These are phyloP conservation scores for Yamadazyma scolyti DNA, from an alignment of 805 yeast genomes.

Conservation along the genomic window DNA sequence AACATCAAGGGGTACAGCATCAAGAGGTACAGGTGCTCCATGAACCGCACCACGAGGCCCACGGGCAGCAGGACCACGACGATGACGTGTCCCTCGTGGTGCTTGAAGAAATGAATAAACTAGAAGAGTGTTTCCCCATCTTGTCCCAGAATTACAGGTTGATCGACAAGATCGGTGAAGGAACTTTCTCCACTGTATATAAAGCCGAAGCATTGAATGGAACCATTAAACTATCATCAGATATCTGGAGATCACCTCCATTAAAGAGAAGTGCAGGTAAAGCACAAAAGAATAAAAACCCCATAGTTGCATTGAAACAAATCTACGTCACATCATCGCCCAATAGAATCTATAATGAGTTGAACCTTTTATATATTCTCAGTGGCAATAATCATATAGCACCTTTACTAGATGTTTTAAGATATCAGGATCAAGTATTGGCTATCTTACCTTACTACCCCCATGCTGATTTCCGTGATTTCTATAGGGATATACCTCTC, in stretches of 20 bases:
- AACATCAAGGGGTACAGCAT: too few relatives aligned
- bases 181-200: slow-evolving; percentile 62
- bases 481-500: slow-evolving; percentile 74
- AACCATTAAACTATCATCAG: slow-evolving; percentile 33
- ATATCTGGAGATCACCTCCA: slow-evolving; percentile 45
- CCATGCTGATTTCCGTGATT: slow-evolving; percentile 86
- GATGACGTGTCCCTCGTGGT: slow-evolving; percentile 52
- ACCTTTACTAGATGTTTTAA: slow-evolving; percentile 81
- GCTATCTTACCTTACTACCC: slow-evolving; percentile 90
- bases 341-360: slow-evolving; percentile 82
- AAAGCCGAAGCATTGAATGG: slow-evolving; percentile 54
- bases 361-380: slow-evolving; percentile 67
- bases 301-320: slow-evolving; percentile 81
- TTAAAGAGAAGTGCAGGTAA: slow-evolving; percentile 20
- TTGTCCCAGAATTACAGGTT: slow-evolving; percentile 47
- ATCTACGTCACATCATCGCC: slow-evolving; percentile 96
- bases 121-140: slow-evolving; percentile 52
- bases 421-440: slow-evolving; percentile 87
- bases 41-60: too few relatives aligned
- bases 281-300: slow-evolving; percentile 26
- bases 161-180: slow-evolving; percentile 62
- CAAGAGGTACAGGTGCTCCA: too few relatives aligned
- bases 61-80: too few relatives aligned
- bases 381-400: slow-evolving; percentile 75
- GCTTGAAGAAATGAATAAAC: slow-evolving; percentile 53